A percentile compares a stretch with the other conserved stretches of the same genome.
These are phyloP conservation scores for Flaveria sonorensis DNA, from an alignment of 129 eudicot species.

Conservation along the genomic window DNA sequence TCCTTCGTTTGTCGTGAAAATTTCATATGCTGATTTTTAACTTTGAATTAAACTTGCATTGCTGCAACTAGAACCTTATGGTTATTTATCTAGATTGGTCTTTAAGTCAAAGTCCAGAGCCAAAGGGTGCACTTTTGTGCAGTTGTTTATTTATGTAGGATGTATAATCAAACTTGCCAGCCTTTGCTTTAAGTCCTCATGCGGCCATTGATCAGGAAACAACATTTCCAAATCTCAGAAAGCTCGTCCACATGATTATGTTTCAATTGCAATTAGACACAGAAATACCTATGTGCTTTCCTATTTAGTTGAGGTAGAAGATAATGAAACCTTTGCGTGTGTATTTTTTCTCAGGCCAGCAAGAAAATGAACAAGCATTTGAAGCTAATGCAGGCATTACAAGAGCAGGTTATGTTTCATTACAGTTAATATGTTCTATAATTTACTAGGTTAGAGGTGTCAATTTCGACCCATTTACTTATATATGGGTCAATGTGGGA, in stretches of 20 bases:
- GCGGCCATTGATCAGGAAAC: neutral
- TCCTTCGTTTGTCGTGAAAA: neutral
- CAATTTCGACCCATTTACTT: neutral
- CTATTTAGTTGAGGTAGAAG: slow-evolving; percentile 6
- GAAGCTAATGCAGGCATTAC: slow-evolving; percentile 71
- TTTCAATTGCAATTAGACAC: slow-evolving; percentile 8
- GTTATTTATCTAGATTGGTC: neutral
- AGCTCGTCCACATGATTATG: neutral
- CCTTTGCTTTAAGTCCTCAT: neutral
- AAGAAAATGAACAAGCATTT: slow-evolving; percentile 70
- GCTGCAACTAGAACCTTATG: neutral
- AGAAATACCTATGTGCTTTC: slow-evolving; percentile 8
- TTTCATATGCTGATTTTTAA: neutral
- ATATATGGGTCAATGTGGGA: neutral
- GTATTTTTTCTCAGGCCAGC: slow-evolving; percentile 56
- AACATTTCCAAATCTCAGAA: neutral
- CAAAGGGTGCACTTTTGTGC: neutral
- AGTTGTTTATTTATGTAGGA: neutral
- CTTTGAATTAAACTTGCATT: neutral
- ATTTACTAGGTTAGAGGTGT: slow-evolving; percentile 17
- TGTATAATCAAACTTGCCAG: neutral
- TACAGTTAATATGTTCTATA: neutral
- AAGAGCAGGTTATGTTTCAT: slow-evolving; percentile 69
- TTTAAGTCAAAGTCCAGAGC: neutral
- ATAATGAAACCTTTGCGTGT: slow-evolving; percentile 28